Evolutionary conservation across 192 early-diverging fungal species (phyloP).

Genomic region (Diversispora epigaea): DNA sequence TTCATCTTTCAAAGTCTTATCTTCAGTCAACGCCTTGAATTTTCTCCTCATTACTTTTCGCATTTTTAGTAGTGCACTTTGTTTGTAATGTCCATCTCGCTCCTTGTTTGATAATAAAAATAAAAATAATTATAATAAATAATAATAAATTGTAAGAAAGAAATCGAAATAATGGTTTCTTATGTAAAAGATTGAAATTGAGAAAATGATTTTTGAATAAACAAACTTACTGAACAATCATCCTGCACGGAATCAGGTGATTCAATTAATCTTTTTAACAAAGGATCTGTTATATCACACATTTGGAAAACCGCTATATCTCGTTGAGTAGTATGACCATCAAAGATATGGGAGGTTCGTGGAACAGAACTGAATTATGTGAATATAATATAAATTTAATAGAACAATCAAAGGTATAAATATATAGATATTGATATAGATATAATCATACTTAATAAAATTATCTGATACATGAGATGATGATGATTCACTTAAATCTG

Average conservation of each 20-base stretch:
- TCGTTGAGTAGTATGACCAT: neutral
- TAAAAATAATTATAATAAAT: neutral
- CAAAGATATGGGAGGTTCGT: constrained; percentile 28
- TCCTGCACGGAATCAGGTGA: constrained; percentile 27
- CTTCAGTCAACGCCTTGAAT: constrained; percentile 19
- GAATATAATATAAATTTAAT: neutral
- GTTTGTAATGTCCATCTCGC: constrained; percentile 34
- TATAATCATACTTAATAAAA: neutral
- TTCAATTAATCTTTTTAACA: constrained; percentile 32
- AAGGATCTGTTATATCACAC: constrained; percentile 38
- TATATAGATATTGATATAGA: neutral
- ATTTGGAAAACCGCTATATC: constrained; percentile 26
- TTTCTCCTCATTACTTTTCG: constrained; percentile 27
- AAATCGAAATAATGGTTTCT: no score
- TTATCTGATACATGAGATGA: neutral
- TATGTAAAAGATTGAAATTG: neutral
- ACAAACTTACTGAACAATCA: constrained; percentile 2
- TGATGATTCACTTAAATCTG: neutral
- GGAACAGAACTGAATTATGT: constrained; percentile 4
- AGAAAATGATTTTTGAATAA: neutral
- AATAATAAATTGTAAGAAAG: no score
- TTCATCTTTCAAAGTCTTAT: constrained; percentile 5
- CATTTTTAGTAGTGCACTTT: constrained; percentile 13
- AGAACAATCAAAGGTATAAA: neutral
- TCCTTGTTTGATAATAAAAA: constrained; percentile 7